Evolutionary conservation across 177 flowering plant species (phyloP).

Genomic region (Vitis hybrid): DNA sequence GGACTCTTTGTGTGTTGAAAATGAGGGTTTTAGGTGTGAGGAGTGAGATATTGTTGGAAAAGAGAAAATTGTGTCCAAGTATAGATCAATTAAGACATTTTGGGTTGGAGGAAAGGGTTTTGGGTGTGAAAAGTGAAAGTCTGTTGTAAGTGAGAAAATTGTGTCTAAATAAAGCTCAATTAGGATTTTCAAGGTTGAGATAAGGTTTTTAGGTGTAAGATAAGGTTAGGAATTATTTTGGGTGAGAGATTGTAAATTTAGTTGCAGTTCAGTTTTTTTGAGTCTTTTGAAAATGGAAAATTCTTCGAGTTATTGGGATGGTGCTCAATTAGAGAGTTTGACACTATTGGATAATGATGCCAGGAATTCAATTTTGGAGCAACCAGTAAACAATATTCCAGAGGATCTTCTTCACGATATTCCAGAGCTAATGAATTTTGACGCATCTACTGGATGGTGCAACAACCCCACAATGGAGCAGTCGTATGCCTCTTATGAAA

Average conservation of each 20-base stretch:
- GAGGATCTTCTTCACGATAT: conserved; percentile 28
- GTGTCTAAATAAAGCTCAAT: too few species aligned
- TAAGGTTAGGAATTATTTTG: too few species aligned
- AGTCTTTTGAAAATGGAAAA: conserved; percentile 29
- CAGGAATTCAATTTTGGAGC: conserved; percentile 22
- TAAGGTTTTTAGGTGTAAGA: too few species aligned
- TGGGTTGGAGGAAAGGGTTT: not conserved
- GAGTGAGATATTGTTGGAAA: too few species aligned
- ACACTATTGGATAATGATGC: conserved; percentile 16
- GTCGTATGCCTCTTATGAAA: conserved; percentile 30
- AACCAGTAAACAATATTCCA: conserved; percentile 23
- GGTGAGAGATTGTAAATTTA: too few species aligned
- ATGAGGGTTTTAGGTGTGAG: not conserved
- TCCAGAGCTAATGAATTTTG: conserved; percentile 45
- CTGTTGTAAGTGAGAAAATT: too few species aligned
- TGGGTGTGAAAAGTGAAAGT: not conserved
- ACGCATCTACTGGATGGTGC: conserved; percentile 43
- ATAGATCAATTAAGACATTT: too few species aligned
- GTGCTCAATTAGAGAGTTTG: conserved; percentile 34
- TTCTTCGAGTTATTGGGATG: conserved; percentile 33
- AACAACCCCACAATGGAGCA: conserved; percentile 42
- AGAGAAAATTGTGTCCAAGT: too few species aligned
- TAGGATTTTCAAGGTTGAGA: too few species aligned
- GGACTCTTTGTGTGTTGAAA: not conserved
- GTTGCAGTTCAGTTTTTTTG: not conserved